These are phyloP conservation scores for Rhodamnia rubescens DNA, from an alignment of 345 rosid species.

Conservation along the genomic window DNA sequence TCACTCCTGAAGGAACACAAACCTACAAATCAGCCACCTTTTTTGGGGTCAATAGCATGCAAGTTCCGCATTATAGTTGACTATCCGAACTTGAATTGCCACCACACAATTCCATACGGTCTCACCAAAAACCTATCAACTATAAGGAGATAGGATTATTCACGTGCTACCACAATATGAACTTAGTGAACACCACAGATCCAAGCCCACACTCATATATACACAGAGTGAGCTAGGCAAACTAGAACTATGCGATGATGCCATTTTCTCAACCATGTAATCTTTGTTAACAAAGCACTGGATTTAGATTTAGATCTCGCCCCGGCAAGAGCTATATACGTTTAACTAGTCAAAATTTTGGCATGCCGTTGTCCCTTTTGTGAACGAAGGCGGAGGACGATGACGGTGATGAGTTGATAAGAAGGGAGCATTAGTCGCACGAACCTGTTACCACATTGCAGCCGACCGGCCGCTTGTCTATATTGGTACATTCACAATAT, in stretches of 20 bases:
- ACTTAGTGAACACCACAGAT: too few relatives aligned
- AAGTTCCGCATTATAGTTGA: neutral
- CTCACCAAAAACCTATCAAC: neutral
- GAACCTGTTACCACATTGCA: neutral
- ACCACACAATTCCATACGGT: neutral
- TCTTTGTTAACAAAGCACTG: neutral
- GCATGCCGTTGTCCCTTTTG: neutral
- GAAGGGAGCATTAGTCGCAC: neutral
- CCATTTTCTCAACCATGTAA: neutral
- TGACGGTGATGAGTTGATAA: neutral
- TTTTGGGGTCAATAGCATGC: neutral
- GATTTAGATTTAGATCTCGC: neutral
- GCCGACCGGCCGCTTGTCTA: neutral
- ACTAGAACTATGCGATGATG: neutral
- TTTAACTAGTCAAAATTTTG: neutral
- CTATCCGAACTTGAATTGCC: neutral
- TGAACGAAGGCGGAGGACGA: neutral
- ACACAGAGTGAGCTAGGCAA: too few relatives aligned
- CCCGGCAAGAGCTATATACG: neutral
- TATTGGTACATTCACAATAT: too few relatives aligned
- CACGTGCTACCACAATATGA: neutral
- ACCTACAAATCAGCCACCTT: neutral
- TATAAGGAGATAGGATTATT: neutral
- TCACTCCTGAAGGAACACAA: neutral
- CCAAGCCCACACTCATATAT: neutral